Base-by-base conservation (phyloP, 352 stramenopile genomes). In the Pythium rhizo-oryzae region DNA sequence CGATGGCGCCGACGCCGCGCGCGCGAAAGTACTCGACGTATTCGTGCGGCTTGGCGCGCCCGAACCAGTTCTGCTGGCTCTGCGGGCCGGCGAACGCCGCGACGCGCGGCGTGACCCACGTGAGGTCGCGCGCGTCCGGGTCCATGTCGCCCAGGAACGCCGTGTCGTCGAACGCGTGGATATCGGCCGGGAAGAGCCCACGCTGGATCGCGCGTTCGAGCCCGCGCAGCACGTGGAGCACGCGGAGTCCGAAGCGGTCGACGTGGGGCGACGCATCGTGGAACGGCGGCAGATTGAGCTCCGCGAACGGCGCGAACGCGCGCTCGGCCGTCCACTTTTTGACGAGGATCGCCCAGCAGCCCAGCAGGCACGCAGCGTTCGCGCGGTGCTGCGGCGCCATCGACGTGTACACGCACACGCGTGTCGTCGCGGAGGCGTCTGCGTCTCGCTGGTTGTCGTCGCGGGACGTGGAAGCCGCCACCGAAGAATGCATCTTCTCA, bases 11-110 rank as follows among this genome's bases (percentile, higher is more conserved):
- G 18, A 83, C 72, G 3, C 80, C 2, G 99, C 93, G 5, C 98
- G 76, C 53, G 76, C 89, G 16, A 99, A 99, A 98, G 77, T 98
- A 98, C 4, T 90, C 84, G 23, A 98, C 89, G 78, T 98, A 99
- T 71, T 98, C 24, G 78, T 90, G 30, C 93, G 70, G 53, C 78
- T 71, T 49, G 85, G 85, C 65, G 75, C 81, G 21, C 94, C 60
- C n/a, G 81, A 90, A 55, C 73, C 65, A 64, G 80, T 64, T 91
- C 92, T 62, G 49, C 87, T 87, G 50, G 82, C 16, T 76, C 69
- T 97, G 88, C 18, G 97, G 97, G 15, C 97, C 97, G 3, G 93
- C 94, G 77, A 99, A 99, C 18, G 95, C 96, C 23, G 98, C 69
- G 60, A 99, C 97, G 69, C 96, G 95, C 30, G 96, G 66, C 25